phyloP scores from a whole-genome alignment of 1,284 basidiomycete species.

The Mycena sp. region DNA sequence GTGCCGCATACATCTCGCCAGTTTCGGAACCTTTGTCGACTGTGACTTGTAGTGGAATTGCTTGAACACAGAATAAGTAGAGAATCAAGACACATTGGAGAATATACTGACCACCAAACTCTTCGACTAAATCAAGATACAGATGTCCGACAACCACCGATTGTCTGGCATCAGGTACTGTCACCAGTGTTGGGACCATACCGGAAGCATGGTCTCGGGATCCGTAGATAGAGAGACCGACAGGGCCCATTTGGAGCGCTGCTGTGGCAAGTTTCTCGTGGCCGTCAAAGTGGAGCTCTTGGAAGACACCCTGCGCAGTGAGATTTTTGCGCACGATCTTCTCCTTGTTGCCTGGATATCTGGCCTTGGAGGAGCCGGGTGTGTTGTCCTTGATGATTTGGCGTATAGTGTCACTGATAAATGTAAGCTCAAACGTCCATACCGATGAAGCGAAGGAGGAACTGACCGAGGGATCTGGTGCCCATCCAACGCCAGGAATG shows the following conservation, averaged over 20 bases:
- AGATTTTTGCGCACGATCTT: conserved; percentile 12
- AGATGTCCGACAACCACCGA: conserved; percentile 19
- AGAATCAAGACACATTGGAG: neutral
- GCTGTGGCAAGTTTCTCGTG: too few species aligned
- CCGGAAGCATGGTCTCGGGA: conserved; percentile 12
- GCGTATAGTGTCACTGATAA: conserved; percentile 9
- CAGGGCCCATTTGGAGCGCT: too few species aligned
- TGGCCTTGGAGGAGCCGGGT: neutral
- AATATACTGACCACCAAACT: conserved; percentile 4
- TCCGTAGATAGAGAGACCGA: conserved; percentile 26
- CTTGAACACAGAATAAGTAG: neutral
- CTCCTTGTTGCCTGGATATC: conserved; percentile 10
- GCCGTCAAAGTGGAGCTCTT: conserved; percentile 28
- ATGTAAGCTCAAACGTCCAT: neutral
- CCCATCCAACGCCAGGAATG: neutral
- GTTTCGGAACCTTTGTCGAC: conserved; percentile 30
- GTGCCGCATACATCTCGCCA: conserved; percentile 19
- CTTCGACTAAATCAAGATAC: conserved; percentile 26
- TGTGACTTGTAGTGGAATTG: conserved; percentile 24
- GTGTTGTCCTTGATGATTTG: conserved; percentile 21
- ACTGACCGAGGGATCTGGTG: conserved; percentile 9
- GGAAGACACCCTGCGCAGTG: conserved; percentile 16
- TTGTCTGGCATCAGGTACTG: conserved; percentile 22
- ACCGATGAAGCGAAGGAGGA: too few species aligned
- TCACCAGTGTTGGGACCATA: neutral